Conservation (phyloP, 768 basidiomycete genomes). For the Plicaturopsis crispa region DNA sequence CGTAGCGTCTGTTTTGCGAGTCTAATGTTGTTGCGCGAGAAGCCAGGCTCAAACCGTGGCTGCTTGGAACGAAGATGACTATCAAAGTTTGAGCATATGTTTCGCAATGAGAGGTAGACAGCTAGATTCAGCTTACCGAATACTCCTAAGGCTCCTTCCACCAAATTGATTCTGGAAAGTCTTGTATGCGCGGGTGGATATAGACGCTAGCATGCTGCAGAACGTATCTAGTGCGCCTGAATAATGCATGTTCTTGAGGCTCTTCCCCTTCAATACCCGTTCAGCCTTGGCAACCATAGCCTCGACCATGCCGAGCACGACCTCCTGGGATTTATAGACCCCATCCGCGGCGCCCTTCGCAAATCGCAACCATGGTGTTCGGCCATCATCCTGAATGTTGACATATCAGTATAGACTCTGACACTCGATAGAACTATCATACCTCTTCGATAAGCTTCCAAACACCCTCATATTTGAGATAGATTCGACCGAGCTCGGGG, state of each 20-base stretch:
- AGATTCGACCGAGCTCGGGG: slow-evolving; percentile 7
- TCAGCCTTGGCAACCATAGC: slow-evolving; percentile 9
- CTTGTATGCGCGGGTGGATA: slow-evolving; percentile 8
- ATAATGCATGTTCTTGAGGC: slow-evolving; percentile 12
- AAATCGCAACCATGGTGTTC: slow-evolving; percentile 13
- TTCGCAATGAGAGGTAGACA: too few relatives aligned
- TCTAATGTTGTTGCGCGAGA: slow-evolving; percentile 7
- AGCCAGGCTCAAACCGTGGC: slow-evolving; percentile 8
- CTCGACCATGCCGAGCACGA: slow-evolving; percentile 12
- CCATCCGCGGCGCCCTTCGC: slow-evolving; percentile 13
- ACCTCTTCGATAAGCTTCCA: slow-evolving; percentile 12
- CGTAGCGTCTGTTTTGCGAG: slow-evolving; percentile 1
- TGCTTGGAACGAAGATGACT: slow-evolving; percentile 7
- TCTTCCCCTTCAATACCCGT: slow-evolving; percentile 7
- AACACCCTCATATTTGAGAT: slow-evolving; percentile 9
- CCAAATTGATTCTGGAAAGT: slow-evolving; percentile 11
- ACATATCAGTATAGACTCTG: background rate
- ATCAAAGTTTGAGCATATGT: too few relatives aligned
- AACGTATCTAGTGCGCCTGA: slow-evolving; percentile 8
- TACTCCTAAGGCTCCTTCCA: slow-evolving; percentile 9
- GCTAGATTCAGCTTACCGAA: slow-evolving; percentile 4
- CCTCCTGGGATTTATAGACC: slow-evolving; percentile 8
- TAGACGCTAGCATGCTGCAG: slow-evolving; percentile 10
- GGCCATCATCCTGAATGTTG: slow-evolving; percentile 10
- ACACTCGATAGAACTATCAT: background rate